phyloP scores from a whole-genome alignment of 1,284 basidiomycete genomes.

The Ustanciosporium gigantosporum region DNA sequence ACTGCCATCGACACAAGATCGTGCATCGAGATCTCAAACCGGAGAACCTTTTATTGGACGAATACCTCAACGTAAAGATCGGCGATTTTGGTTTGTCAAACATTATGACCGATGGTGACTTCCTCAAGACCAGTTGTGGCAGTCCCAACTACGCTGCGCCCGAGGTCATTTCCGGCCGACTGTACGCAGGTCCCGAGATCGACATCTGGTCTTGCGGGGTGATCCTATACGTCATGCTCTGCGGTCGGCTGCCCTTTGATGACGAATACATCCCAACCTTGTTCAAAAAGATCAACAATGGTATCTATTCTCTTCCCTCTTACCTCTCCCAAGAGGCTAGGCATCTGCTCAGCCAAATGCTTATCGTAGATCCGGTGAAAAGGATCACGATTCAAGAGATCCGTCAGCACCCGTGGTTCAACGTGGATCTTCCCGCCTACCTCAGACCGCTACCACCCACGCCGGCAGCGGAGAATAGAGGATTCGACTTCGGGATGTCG shows the following conservation, averaged over 20 bases:
- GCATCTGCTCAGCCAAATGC: conserved; percentile 57
- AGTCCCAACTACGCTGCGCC: conserved; percentile 61
- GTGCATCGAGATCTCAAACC: conserved; percentile 59
- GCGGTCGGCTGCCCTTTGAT: conserved; percentile 58
- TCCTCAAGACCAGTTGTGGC: conserved; percentile 60
- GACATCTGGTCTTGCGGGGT: conserved; percentile 61
- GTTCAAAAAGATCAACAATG: conserved; percentile 61
- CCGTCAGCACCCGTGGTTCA: conserved; percentile 58
- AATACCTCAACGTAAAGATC: conserved; percentile 60
- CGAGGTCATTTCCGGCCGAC: conserved; percentile 57
- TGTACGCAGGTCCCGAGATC: conserved; percentile 60
- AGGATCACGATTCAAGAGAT: conserved; percentile 59
- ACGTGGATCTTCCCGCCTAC: conserved; percentile 55
- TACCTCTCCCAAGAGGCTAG: conserved; percentile 56
- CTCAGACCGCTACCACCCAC: conserved; percentile 75
- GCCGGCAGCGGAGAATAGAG: conserved; percentile 64
- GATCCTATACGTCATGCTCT: conserved; percentile 60
- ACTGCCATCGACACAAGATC: conserved; percentile 60
- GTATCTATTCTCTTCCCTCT: conserved; percentile 56
- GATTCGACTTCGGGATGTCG: conserved; percentile 65
- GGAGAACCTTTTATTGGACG: conserved; percentile 58
- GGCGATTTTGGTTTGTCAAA: conserved; percentile 61
- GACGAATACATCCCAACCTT: conserved; percentile 60
- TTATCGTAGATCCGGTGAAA: conserved; percentile 60
- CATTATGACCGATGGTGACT: conserved; percentile 61